Conservation (phyloP, 768 basidiomycete species). For the Royoungia palumana region DNA sequence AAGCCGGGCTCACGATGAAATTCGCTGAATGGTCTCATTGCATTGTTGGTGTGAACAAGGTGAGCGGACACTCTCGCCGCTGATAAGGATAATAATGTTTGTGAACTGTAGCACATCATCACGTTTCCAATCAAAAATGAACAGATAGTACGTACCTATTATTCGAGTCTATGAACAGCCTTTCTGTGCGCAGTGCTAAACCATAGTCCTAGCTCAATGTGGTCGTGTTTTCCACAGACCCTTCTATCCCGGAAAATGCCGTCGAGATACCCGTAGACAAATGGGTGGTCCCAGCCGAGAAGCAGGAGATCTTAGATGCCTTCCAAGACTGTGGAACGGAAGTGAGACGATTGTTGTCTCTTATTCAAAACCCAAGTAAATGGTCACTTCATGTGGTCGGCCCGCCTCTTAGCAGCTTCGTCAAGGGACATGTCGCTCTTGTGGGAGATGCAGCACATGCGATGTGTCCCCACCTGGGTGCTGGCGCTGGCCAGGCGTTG, state of each 20-base stretch:
- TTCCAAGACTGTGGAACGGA: constrained; percentile 49
- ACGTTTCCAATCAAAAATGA: constrained; percentile 46
- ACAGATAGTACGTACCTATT: constrained; percentile 34
- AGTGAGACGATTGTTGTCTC: constrained; percentile 37
- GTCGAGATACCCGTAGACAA: constrained; percentile 27
- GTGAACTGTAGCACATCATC: constrained; percentile 44
- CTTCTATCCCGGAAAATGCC: constrained; percentile 25
- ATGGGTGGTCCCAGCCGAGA: constrained; percentile 42
- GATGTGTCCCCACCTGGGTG: constrained; percentile 57
- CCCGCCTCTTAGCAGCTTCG: constrained; percentile 44
- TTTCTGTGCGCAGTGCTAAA: not conserved
- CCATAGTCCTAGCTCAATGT: constrained; percentile 42
- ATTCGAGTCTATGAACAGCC: not conserved
- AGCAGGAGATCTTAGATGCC: constrained; percentile 42
- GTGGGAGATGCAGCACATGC: constrained; percentile 59
- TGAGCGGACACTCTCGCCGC: too few relatives aligned
- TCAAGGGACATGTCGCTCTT: constrained; percentile 45
- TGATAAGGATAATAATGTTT: too few relatives aligned
- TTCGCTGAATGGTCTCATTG: constrained; percentile 35
- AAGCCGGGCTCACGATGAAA: constrained; percentile 42
- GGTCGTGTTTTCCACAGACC: constrained; percentile 40
- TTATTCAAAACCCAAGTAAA: constrained; percentile 44
- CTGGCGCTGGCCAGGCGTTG: constrained; percentile 58
- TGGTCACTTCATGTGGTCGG: constrained; percentile 51
- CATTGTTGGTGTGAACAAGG: constrained; percentile 47